Percentiles rank a stretch among this genome's conserved stretches.
Conservation (phyloP, 2,329 filamentous ascomycete species). For the Fusarium haematococcum region DNA sequence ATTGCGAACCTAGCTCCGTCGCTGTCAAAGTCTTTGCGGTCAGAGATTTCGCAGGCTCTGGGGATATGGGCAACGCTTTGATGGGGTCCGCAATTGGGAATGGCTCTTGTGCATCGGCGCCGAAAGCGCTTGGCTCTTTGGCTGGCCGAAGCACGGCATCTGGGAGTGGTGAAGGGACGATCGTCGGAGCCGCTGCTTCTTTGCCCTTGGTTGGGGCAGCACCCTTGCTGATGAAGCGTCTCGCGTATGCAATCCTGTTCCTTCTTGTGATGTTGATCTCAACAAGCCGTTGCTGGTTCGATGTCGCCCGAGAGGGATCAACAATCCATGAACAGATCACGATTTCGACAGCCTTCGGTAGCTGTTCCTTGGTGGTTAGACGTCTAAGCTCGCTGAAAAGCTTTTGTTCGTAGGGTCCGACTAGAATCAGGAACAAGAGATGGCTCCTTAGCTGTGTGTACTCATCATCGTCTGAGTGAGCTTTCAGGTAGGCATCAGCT, state of each 20-base stretch:
- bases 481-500: neutral
- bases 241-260: neutral
- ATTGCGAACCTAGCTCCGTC: neutral
- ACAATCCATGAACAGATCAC: neutral
- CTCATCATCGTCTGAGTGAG: neutral
- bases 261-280: neutral
- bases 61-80: neutral
- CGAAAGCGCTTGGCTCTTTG: neutral
- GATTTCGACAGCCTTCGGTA: neutral
- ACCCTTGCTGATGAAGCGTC: neutral
- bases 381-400: neutral
- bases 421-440: neutral
- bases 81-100: neutral
- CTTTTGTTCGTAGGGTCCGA: neutral
- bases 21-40: neutral
- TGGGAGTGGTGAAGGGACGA: neutral
- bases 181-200: neutral
- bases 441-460: neutral
- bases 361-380: neutral
- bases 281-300: neutral
- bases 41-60: neutral
- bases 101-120: neutral
- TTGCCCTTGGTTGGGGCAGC: neutral
- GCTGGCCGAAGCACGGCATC: neutral
- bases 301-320: neutral